Evolutionary conservation across 2,329 filamentous ascomycete genomes (phyloP), one percentile per base, ranked within the genome.

Genomic region (Lanzia echinophila): DNA sequence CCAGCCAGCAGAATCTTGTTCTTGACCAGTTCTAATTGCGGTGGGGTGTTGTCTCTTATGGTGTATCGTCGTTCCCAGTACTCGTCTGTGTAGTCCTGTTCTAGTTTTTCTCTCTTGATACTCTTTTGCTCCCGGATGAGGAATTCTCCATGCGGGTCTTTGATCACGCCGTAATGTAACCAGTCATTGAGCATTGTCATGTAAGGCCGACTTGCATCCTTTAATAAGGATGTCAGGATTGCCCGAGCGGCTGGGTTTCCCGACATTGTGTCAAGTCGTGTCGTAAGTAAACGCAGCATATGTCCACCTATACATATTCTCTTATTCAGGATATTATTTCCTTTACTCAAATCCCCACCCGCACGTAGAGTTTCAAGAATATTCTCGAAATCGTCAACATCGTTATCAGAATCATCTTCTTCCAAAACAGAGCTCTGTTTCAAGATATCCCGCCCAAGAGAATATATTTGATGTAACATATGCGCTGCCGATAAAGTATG

Each of bases 51-150:
- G 57, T 96, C 89, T 56, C 92, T 86, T 58, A 97, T 87, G 4
- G 92, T 97, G 68, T 99, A 99, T 58, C 94, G 81, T 66, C 95
- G 90, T 69, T 97, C 94, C 94, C 94, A 99, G 70, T 99, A 99
- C 66, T 97, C 94, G 69, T 99, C 94, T 0, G 92, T 99, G 66
- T 97, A 99, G 69, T 99, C 94, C 67, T 96, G 86, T 66, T 97
- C 90, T 2, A 99, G 75, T 56, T 88, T 81, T 68, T 97, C 94
- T 39, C 92, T 82, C 54, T 87, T 86, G 63, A 99, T 96, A 66
- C 90, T 96, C 71, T 92, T 95, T 64, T 96, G 90, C 69, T 97
- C 94, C 66, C 95, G 95, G 67, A 99, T 85, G 52, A 99, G 73
- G 63, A 99, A 99, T 69, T 99, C 94, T 1, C 84, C 82, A 68